Percentiles rank a stretch among this genome's conserved stretches.
These are phyloP conservation scores for Ceriops tagal DNA, from an alignment of 345 rosid species.

Conservation along the genomic window DNA sequence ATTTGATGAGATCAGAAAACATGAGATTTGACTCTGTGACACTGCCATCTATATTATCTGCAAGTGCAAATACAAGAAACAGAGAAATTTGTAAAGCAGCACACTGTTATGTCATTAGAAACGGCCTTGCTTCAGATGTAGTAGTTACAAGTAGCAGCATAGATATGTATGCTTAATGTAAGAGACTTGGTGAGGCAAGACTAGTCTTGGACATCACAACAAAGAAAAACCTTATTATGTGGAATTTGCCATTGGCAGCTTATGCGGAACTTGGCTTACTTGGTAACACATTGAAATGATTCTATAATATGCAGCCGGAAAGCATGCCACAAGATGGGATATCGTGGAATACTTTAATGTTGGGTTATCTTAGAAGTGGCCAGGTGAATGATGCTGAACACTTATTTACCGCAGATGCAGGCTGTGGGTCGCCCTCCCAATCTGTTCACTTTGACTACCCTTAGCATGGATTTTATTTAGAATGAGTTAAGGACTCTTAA, in stretches of 20 bases:
- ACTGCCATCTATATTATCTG: conserved; percentile 50
- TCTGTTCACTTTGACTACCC: conserved; percentile 51
- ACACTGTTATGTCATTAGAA: conserved; percentile 63
- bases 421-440: conserved; percentile 43
- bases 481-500: conserved; percentile 36
- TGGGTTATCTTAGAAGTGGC: conserved; percentile 53
- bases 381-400: conserved; percentile 53
- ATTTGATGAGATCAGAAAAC: conserved; percentile 44
- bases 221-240: conserved; percentile 45
- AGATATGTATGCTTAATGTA: conserved; percentile 68
- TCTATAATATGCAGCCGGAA: conserved; percentile 71
- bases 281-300: conserved; percentile 60
- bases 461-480: conserved; percentile 54
- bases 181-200: conserved; percentile 44
- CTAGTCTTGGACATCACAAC: conserved; percentile 43
- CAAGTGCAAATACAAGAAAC: conserved; percentile 43
- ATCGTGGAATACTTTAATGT: conserved; percentile 64
- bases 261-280: conserved; percentile 55
- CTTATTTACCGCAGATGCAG: conserved; percentile 59
- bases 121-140: conserved; percentile 46
- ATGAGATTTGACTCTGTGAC: conserved; percentile 69
- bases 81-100: conserved; percentile 52
- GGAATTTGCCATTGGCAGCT: conserved; percentile 64
- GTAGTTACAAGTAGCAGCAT: conserved; percentile 47
- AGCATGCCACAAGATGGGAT: conserved; percentile 53